Conservation (phyloP, 306 rosid genomes). For the Cicer bijugum region DNA sequence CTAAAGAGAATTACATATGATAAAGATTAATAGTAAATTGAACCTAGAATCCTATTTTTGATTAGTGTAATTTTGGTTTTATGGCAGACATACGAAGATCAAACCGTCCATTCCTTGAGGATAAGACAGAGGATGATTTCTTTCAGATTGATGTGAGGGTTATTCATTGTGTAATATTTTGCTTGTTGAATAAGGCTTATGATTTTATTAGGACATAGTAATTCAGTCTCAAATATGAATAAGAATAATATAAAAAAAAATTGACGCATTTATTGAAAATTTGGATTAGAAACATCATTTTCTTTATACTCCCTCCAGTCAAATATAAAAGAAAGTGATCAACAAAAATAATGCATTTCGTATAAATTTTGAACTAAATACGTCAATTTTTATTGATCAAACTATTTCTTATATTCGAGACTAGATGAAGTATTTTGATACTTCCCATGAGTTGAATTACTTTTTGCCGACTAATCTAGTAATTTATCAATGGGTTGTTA, state of each 20-base stretch:
- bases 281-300: too few relatives aligned
- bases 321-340: too few relatives aligned
- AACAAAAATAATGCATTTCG: too few relatives aligned
- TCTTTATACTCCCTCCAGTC: too few relatives aligned
- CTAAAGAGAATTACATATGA: not conserved
- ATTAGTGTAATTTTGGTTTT: slow-evolving; percentile 34
- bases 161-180: not conserved
- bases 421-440: not conserved
- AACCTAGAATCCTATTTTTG: not conserved
- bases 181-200: too few relatives aligned
- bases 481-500: not conserved
- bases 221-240: too few relatives aligned
- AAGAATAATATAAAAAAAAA: too few relatives aligned
- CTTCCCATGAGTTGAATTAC: not conserved
- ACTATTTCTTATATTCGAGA: too few relatives aligned
- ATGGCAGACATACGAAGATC: slow-evolving; percentile 86
- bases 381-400: too few relatives aligned
- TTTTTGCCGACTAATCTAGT: slow-evolving; percentile 27
- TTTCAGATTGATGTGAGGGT: slow-evolving; percentile 90
- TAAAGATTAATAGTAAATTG: slow-evolving; percentile 17
- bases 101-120: slow-evolving; percentile 83
- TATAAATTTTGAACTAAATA: too few relatives aligned
- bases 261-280: too few relatives aligned
- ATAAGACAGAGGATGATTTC: slow-evolving; percentile 83
- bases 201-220: too few relatives aligned